Evolutionary conservation across 2,329 filamentous ascomycete species (phyloP).

Genomic region (Alternaria angustiovoidea): DNA sequence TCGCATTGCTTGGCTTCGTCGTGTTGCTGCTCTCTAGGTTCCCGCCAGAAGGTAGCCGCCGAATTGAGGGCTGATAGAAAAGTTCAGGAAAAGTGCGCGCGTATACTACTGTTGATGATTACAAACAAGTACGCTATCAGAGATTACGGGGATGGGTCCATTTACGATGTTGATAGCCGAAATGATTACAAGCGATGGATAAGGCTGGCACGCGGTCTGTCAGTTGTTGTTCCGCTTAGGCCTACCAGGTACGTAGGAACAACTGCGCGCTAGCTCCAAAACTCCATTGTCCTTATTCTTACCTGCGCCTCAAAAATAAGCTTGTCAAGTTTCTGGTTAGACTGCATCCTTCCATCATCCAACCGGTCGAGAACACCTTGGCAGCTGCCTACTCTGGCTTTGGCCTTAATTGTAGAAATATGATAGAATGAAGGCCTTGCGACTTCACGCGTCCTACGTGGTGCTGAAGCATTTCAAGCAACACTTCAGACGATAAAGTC

Average conservation of each 20-base stretch:
- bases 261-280: neutral
- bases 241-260: neutral
- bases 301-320: neutral
- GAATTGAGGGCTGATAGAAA: neutral
- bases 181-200: neutral
- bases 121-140: neutral
- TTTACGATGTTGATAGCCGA: neutral
- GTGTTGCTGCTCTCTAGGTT: slow-evolving; percentile 58
- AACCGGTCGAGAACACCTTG: neutral
- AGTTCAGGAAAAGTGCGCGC: neutral
- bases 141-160: neutral
- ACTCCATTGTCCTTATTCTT: neutral
- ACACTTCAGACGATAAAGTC: neutral
- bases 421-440: neutral
- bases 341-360: neutral
- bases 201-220: neutral
- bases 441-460: neutral
- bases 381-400: slow-evolving; percentile 1
- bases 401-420: neutral
- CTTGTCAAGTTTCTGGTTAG: neutral
- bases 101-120: neutral
- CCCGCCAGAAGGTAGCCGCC: slow-evolving; percentile 53
- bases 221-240: neutral
- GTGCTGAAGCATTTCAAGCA: neutral
- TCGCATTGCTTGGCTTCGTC: slow-evolving; percentile 62